Evolutionary conservation across 2,329 filamentous ascomycete species (phyloP).

Genomic region (Aspergillus phoenicis): DNA sequence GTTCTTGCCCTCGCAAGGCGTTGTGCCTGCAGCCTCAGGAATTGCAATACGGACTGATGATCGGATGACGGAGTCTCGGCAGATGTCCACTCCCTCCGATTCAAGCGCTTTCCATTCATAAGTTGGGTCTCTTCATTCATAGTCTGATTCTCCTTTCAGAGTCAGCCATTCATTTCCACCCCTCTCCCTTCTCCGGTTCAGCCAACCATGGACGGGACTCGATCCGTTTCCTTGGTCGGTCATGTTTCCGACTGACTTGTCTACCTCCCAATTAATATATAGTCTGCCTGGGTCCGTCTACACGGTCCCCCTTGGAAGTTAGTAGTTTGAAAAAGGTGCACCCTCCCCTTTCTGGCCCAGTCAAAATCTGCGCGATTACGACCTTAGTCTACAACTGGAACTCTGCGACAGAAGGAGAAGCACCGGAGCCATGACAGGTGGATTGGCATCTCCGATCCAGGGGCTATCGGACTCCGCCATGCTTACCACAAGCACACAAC

Average conservation of each 20-base stretch:
- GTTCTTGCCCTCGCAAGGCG: not conserved
- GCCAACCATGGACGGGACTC: not conserved
- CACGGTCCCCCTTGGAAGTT: not conserved
- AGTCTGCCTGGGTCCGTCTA: not conserved
- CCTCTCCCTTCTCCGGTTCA: not conserved
- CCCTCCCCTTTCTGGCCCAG: not conserved
- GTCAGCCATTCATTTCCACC: not conserved
- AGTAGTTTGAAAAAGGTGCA: not conserved
- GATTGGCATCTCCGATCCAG: conserved; percentile 3
- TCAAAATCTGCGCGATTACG: not conserved
- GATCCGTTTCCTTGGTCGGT: not conserved
- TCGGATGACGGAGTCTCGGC: conserved; percentile 4
- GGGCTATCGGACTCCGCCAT: not conserved
- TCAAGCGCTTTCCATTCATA: not conserved
- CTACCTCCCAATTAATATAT: not conserved
- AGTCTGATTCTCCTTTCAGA: too few relatives aligned
- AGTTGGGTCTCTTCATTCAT: too few relatives aligned
- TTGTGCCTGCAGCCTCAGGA: not conserved
- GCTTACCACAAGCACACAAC: not conserved
- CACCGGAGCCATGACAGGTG: not conserved
- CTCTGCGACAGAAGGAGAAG: not conserved
- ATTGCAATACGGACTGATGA: conserved; percentile 1
- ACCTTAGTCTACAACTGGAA: not conserved
- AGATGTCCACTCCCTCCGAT: not conserved
- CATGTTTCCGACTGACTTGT: too few relatives aligned